Conservation (phyloP, 371 early-diverging fungal genomes). For the Dichotomocladium elegans region DNA sequence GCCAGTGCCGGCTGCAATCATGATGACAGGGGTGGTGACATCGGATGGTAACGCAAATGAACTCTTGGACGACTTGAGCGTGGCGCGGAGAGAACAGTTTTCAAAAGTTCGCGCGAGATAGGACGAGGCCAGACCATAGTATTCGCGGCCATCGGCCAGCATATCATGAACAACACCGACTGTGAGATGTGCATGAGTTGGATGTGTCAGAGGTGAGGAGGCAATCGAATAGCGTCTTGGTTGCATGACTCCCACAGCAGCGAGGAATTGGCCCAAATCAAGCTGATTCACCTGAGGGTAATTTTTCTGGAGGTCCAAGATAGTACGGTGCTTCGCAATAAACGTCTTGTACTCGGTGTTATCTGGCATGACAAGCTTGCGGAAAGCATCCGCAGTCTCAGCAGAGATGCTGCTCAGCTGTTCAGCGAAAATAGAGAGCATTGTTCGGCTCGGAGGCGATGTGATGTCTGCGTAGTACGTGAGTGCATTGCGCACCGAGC, state of each 20-base stretch:
- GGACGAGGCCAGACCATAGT: slow-evolving; percentile 40
- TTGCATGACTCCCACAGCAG: slow-evolving; percentile 41
- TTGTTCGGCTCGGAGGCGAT: slow-evolving; percentile 42
- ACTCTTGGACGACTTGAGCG: slow-evolving; percentile 39
- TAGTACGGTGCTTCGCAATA: slow-evolving; percentile 37
- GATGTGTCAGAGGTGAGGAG: slow-evolving; percentile 33
- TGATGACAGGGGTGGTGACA: slow-evolving; percentile 40
- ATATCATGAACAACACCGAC: slow-evolving; percentile 44
- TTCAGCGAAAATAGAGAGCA: slow-evolving; percentile 36
- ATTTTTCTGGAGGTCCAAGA: slow-evolving; percentile 40
- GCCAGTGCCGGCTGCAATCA: slow-evolving; percentile 77
- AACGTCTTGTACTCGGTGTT: slow-evolving; percentile 40
- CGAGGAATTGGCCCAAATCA: slow-evolving; percentile 42
- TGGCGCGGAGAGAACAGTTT: slow-evolving; percentile 18
- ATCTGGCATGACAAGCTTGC: slow-evolving; percentile 33
- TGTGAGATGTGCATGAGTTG: slow-evolving; percentile 25
- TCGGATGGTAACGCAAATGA: slow-evolving; percentile 37
- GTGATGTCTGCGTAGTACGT: slow-evolving; percentile 47
- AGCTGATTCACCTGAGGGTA: slow-evolving; percentile 44
- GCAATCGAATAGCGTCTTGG: slow-evolving; percentile 60
- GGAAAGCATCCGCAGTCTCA: slow-evolving; percentile 35
- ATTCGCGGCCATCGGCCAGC: slow-evolving; percentile 29
- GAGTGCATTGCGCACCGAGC: slow-evolving; percentile 45
- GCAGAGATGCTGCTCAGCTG: slow-evolving; percentile 30
- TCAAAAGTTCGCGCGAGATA: slow-evolving; percentile 14